Evolutionary conservation across 75 land plant genomes (phyloP).

Genomic region (Gnetum montanum): DNA sequence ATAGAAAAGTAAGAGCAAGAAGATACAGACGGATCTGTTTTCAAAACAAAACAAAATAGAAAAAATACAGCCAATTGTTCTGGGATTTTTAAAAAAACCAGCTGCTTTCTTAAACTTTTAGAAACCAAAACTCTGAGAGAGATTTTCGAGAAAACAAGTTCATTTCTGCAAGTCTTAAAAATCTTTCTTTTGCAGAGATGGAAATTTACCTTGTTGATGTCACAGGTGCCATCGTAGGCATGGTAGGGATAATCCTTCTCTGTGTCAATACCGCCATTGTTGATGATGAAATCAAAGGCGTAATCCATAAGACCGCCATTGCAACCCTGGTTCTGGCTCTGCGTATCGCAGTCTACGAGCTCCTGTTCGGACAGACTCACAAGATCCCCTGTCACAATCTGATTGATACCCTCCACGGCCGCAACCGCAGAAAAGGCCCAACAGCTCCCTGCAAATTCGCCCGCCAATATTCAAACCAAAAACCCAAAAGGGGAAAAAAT

Average conservation of each 20-base stretch:
- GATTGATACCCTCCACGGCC: conserved; percentile 53
- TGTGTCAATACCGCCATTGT: conserved; percentile 46
- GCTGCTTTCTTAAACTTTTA: background rate
- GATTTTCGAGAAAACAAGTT: background rate
- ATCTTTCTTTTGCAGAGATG: background rate
- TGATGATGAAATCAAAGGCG: conserved; percentile 38
- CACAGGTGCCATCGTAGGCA: conserved; percentile 9
- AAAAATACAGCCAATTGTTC: too few relatives aligned
- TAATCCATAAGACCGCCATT: conserved; percentile 38
- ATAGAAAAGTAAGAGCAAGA: too few relatives aligned
- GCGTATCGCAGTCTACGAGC: conserved; percentile 28
- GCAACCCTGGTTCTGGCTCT: conserved; percentile 27
- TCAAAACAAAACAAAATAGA: too few relatives aligned
- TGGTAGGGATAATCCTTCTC: conserved; percentile 39
- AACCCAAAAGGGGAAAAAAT: background rate
- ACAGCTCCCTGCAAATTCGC: conserved; percentile 38
- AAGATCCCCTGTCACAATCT: conserved; percentile 20
- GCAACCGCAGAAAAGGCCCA: conserved; percentile 59
- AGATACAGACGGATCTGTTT: too few relatives aligned
- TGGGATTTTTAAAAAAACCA: too few relatives aligned
- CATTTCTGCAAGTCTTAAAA: background rate
- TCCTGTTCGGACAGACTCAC: conserved; percentile 33
- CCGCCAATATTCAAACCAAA: background rate
- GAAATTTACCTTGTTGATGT: background rate
- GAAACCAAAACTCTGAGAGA: background rate